A percentile compares a stretch with the other conserved stretches of the same genome.
These are phyloP conservation scores for Erigeron philadelphicus DNA, from an alignment of 140 eudicot genomes.

Conservation along the genomic window DNA sequence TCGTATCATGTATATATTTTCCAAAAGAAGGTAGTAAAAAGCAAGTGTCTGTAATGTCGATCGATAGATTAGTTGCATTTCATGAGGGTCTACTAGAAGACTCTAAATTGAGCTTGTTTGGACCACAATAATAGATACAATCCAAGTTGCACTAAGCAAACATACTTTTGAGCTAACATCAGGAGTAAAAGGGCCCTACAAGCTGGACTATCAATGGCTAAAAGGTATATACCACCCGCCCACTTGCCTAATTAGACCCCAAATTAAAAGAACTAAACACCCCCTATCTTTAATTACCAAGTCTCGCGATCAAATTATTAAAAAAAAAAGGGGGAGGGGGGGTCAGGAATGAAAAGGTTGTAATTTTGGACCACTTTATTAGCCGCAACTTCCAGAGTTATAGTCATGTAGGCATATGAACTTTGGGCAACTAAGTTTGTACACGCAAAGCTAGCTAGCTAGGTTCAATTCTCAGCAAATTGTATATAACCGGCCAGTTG, in stretches of 20 bases:
- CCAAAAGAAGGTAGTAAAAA: constrained; percentile 13
- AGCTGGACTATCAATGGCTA: constrained; percentile 17
- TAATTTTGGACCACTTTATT: constrained; percentile 12
- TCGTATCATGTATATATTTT: no score
- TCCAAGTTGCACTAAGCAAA: constrained; percentile 11
- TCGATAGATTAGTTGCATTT: background rate
- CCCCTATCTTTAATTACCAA: background rate
- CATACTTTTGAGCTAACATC: constrained; percentile 21
- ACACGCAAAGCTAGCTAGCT: no score
- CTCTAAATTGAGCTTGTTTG: constrained; percentile 13
- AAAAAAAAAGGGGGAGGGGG: no score
- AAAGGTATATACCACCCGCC: constrained; percentile 21
- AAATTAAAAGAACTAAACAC: background rate
- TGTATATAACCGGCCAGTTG: background rate
- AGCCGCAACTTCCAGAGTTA: constrained; percentile 19
- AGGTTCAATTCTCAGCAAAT: no score
- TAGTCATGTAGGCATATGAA: no score
- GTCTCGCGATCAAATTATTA: no score
- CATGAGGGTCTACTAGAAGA: constrained; percentile 14
- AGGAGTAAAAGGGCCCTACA: constrained; percentile 9
- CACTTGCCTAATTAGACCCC: constrained; percentile 19
- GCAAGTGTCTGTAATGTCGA: background rate
- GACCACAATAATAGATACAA: constrained; percentile 19
- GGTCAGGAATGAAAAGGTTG: no score
- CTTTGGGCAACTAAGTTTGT: constrained; percentile 12